These are phyloP conservation scores for Malus hybrid DNA, from an alignment of 331 rosid genomes.

Conservation along the genomic window DNA sequence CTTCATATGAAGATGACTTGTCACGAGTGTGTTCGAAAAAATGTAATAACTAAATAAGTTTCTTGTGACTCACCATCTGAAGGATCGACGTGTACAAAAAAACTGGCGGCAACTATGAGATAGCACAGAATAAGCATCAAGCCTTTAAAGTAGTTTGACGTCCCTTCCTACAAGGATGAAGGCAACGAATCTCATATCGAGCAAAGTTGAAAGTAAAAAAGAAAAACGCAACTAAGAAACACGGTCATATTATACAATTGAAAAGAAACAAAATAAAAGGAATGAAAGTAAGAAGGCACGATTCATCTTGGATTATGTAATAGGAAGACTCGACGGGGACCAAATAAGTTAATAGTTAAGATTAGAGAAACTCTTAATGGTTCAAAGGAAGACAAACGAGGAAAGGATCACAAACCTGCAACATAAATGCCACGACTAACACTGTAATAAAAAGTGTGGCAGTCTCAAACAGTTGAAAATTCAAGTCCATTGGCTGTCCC, in stretches of 20 bases:
- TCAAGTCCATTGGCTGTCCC: constrained; percentile 86
- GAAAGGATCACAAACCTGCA: constrained; percentile 50
- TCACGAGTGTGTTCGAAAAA: neutral
- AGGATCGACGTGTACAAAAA: constrained; percentile 45
- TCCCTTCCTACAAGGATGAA: constrained; percentile 35
- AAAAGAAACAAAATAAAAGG: neutral
- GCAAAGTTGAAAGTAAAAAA: neutral
- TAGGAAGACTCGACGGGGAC: no score
- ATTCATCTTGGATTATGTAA: neutral
- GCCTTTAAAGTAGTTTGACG: constrained; percentile 50
- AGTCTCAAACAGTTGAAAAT: constrained; percentile 91
- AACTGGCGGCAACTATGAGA: constrained; percentile 55
- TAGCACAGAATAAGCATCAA: constrained; percentile 57
- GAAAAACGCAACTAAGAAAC: neutral
- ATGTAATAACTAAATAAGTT: neutral
- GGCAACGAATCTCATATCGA: neutral
- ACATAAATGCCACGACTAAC: constrained; percentile 88
- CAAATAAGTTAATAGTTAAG: no score
- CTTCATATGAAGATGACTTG: neutral
- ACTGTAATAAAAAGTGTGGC: constrained; percentile 87
- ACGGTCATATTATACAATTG: neutral
- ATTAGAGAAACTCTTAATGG: no score
- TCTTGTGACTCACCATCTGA: constrained; percentile 31
- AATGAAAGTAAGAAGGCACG: neutral
- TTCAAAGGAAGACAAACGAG: neutral